These are phyloP conservation scores for Torrubiella hemipterigena DNA, from an alignment of 2,329 filamentous ascomycete genomes.

Conservation along the genomic window DNA sequence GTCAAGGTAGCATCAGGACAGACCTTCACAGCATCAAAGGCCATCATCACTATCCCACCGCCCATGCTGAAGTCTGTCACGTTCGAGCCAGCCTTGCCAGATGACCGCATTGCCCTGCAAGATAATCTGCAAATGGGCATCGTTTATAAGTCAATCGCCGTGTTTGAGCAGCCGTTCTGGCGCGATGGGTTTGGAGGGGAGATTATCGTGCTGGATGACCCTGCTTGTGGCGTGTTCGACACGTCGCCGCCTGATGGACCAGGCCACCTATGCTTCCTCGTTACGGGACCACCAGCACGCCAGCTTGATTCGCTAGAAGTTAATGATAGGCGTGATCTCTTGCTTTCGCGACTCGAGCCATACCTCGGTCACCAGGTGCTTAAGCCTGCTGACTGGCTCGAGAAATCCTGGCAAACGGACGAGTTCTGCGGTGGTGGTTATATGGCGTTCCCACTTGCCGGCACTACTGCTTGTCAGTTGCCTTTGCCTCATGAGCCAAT, in stretches of 20 bases:
- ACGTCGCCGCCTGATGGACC: not conserved
- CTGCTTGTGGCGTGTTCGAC: constrained; percentile 1
- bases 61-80: not conserved
- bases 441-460: not conserved
- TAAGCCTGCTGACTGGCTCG: not conserved
- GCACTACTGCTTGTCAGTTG: not conserved
- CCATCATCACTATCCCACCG: not conserved
- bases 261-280: constrained; percentile 1
- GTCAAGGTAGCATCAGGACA: not conserved
- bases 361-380: not conserved
- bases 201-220: not conserved
- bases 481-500: not conserved
- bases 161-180: constrained; percentile 1
- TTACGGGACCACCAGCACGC: not conserved
- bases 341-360: not conserved
- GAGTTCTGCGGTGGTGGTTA: constrained; percentile 1
- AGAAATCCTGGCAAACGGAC: constrained; percentile 1
- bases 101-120: not conserved
- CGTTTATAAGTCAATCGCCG: not conserved
- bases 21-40: not conserved
- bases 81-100: not conserved
- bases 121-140: not conserved
- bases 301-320: not conserved
- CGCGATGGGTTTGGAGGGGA: constrained; percentile 1
- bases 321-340: not conserved